These are phyloP conservation scores for Lachancea meyersii DNA, from an alignment of 805 yeast genomes.

Conservation along the genomic window DNA sequence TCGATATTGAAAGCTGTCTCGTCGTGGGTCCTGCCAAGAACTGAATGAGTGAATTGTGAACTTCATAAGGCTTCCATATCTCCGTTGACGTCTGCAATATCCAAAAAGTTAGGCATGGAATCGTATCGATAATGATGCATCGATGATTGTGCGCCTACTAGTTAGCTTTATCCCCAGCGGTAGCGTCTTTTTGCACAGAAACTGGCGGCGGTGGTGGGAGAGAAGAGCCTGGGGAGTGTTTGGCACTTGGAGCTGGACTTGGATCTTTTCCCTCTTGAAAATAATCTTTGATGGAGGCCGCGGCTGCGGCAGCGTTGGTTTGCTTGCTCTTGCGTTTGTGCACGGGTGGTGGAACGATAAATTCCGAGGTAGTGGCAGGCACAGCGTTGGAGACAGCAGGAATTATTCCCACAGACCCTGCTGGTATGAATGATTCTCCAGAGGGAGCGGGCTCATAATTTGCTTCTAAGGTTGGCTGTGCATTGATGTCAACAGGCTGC, in stretches of 20 bases:
- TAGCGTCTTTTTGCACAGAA: neutral
- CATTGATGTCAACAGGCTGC: neutral
- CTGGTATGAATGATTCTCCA: conserved; percentile 14
- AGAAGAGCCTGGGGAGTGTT: conserved; percentile 9
- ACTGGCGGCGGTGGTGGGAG: conserved; percentile 3
- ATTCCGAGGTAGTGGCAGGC: conserved; percentile 6
- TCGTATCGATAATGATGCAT: neutral
- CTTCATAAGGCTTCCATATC: neutral
- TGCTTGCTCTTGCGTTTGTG: conserved; percentile 15
- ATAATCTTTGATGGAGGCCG: conserved; percentile 23
- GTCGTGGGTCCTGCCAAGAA: no score
- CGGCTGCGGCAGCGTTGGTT: conserved; percentile 8
- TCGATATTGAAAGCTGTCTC: no score
- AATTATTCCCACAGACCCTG: neutral
- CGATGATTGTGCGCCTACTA: no score
- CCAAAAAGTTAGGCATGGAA: neutral
- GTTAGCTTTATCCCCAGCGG: neutral
- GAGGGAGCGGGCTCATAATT: conserved; percentile 11
- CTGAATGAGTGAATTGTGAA: no score
- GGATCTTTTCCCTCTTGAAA: conserved; percentile 31
- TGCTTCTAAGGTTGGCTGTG: conserved; percentile 2
- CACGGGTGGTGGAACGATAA: conserved; percentile 12
- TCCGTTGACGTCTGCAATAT: neutral
- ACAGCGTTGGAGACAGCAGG: neutral
- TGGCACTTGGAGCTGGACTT: conserved; percentile 6